Base-by-base conservation (phyloP, 139 green algal genomes). In the Tetraselmis striata region DNA sequence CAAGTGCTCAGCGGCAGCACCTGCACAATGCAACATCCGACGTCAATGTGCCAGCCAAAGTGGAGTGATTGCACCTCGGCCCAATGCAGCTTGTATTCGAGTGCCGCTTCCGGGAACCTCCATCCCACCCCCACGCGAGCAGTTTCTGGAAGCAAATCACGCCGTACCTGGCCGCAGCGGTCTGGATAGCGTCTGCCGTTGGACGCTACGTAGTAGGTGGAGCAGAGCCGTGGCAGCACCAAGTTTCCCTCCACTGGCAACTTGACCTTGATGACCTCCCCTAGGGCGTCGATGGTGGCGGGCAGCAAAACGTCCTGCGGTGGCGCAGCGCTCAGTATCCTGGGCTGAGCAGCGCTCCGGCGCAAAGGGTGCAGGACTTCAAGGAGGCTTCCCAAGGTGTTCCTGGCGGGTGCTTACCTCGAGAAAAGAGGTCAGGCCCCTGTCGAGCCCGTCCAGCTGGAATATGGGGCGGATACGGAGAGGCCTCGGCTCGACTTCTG, bases 211-310 rank as follows among this genome's bases (percentile, higher is more conserved):
- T 32, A 80, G 29, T 80, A 80, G 23, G 77, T 59, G 29, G 31
- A 59, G 77, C 77, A 80, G 29, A 59, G 77, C 28, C 77, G 27
- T 25, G 77, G 32, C 28, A 80, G n/a, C 18, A 80, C 29, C 24
- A 80, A n/a, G 23, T 80, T 80, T 80, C 77, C 77, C 77, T 31
- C 32, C 27, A 80, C 77, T 28, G 77, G 77, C 28, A 22, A 28
- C 28, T 80, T 80, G 2, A 32, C 77, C 2, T 31, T 59, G 27
- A 58, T 58, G 28, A 59, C 31, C 18, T 5, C 29, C 27, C 29
- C 31, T 2, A 80, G 77, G 2, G 31, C 29, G 29, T 31, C 32
- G 29, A 59, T 31, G 29, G 77, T 32, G 28, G 77, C 32, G 2
- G 77, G 77, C 2, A 80, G 30, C 23, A 80, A n/a, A 23, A 67